Base-by-base conservation (phyloP, 108 stramenopile genomes). In the Cylindrotheca closterium region DNA sequence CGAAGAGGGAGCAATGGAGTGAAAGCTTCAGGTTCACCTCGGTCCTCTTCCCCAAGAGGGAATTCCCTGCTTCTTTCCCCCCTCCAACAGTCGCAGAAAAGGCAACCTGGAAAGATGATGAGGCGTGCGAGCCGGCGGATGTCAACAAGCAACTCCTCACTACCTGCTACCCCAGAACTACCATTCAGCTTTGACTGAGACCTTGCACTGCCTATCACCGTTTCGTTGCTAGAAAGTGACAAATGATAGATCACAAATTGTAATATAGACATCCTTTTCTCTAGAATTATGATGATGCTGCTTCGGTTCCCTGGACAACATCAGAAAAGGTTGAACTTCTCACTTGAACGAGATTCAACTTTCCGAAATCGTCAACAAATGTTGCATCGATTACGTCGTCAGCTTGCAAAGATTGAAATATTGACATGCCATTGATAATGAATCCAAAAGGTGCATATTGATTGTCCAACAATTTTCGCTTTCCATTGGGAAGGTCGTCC, bases 391-490 rank as follows among this genome's bases (percentile, higher is more conserved):
- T 90, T 8, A 87, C 58, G 80, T 93, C 92, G 25, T 83, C 87
- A 27, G 87, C 76, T 60, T 80, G 62, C 8, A 93, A 49, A 19
- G 73, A 67, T 42, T 87, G 64, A 51, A 79, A 86, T 7, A 93
- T 45, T 60, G 89, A 84, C 8, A 62, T 72, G 19, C 92, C 92
- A 15, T 76, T 66, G 3, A 86, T 74, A 48, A 93, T 84, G 65
- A 86, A 93, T 27, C 92, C 92, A 60, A 93, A 93, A 0, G 88
- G 87, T 23, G 92, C 88, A 61, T 90, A 93, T 32, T 88, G 74
- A 2, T 88, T 88, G 55, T 93, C 79, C 33, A 93, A 61, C 22
- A 81, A 42, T 69, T 73, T 53, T 52, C 79, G 68, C 19, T 52
- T 27, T 12, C 30, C 31, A 37, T 72, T 54, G 1, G 78, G 70